These are phyloP conservation scores for Cyberlindnera maritima DNA, from an alignment of 805 yeast genomes.

Conservation along the genomic window DNA sequence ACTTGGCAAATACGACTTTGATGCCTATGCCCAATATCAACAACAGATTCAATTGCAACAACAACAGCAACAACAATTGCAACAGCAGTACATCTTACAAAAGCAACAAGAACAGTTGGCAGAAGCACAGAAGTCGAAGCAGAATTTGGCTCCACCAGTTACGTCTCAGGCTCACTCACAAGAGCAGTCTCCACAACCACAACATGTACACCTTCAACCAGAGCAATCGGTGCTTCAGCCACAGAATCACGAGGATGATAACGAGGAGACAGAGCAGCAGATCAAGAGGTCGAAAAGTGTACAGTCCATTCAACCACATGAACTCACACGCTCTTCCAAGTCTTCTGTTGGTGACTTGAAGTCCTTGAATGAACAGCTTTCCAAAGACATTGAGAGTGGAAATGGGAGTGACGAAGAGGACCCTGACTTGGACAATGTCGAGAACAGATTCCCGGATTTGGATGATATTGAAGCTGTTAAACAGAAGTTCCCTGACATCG, in stretches of 20 bases:
- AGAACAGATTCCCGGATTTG: slow-evolving; percentile 51
- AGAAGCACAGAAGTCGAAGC: neutral
- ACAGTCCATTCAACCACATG: slow-evolving; percentile 17
- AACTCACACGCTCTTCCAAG: slow-evolving; percentile 22
- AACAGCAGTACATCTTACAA: slow-evolving; percentile 20
- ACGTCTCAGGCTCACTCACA: neutral
- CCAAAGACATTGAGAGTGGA: slow-evolving; percentile 2
- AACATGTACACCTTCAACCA: neutral
- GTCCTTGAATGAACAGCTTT: slow-evolving; percentile 1
- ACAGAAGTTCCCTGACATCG: slow-evolving; percentile 15
- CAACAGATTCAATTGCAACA: slow-evolving; percentile 34
- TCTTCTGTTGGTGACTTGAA: slow-evolving; percentile 27
- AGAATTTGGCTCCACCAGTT: slow-evolving; percentile 1
- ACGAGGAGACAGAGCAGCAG: neutral
- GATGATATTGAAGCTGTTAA: slow-evolving; percentile 31
- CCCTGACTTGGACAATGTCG: slow-evolving; percentile 42
- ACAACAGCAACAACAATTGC: slow-evolving; percentile 36
- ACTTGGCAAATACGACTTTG: slow-evolving; percentile 54
- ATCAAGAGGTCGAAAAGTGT: slow-evolving; percentile 1
- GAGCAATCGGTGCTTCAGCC: neutral
- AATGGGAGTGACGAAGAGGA: slow-evolving; percentile 11
- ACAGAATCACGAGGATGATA: neutral
- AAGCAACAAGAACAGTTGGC: slow-evolving; percentile 20
- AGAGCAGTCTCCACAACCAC: neutral
- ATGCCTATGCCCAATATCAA: slow-evolving; percentile 52